phyloP scores from a whole-genome alignment of 2,329 filamentous ascomycete species.

The Hyphodiscus sp. region DNA sequence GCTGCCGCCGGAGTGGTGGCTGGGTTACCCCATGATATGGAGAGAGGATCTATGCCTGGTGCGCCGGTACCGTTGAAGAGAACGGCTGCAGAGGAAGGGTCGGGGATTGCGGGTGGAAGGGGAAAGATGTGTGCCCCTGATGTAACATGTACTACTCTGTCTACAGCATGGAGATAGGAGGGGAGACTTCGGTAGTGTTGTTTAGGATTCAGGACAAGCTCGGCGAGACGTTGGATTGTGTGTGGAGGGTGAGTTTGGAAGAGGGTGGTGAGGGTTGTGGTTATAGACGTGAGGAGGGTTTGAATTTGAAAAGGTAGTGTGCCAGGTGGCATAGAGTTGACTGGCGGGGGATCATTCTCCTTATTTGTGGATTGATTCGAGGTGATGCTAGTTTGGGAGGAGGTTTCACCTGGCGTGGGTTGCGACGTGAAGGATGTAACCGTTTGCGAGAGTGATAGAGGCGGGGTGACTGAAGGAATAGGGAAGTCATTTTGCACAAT shows the following conservation, averaged over 20 bases:
- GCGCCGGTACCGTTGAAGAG: slow-evolving; percentile 53
- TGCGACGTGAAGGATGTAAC: slow-evolving; percentile 49
- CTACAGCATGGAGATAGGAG: slow-evolving; percentile 82
- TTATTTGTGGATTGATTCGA: slow-evolving; percentile 53
- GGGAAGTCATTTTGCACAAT: slow-evolving; percentile 65
- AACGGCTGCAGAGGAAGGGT: slow-evolving; percentile 47
- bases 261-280: slow-evolving; percentile 51
- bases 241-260: slow-evolving; percentile 78
- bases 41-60: slow-evolving; percentile 28
- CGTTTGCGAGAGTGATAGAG: slow-evolving; percentile 41
- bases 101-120: slow-evolving; percentile 60
- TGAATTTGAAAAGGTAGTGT: slow-evolving; percentile 58
- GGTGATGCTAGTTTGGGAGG: slow-evolving; percentile 14
- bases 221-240: slow-evolving; percentile 85
- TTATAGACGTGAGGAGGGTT: slow-evolving; percentile 56
- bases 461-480: slow-evolving; percentile 41
- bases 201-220: slow-evolving; percentile 72
- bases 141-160: slow-evolving; percentile 85
- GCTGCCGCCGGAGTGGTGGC: slow-evolving; percentile 34
- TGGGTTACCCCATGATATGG: slow-evolving; percentile 42
- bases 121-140: slow-evolving; percentile 77
- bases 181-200: slow-evolving; percentile 76
- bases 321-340: slow-evolving; percentile 30
- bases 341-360: slow-evolving; percentile 54
- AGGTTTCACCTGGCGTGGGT: slow-evolving; percentile 42